Evolutionary conservation across 2,329 filamentous ascomycete genomes (phyloP), one percentile per base, ranked within the genome.

Genomic region (Furcasterigmium furcatum): DNA sequence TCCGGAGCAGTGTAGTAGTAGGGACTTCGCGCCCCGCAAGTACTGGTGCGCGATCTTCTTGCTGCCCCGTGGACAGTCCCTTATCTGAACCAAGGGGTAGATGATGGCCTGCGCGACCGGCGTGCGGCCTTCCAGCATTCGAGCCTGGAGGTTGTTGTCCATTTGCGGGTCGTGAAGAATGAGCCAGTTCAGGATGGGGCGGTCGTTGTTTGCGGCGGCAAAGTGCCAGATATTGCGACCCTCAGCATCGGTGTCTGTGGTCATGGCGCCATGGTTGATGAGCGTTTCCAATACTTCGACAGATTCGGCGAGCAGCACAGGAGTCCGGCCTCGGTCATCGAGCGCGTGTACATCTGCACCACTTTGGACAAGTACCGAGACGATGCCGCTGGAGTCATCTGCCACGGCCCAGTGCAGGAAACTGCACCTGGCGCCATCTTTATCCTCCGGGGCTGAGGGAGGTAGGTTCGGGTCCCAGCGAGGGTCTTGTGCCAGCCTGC

Each of bases 201-300:
- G 32, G 29, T 67, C 65, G 18, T 59, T 58, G 3, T 62, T 64
- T 8, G 60, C 59, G 1, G 65, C 66, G 3, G 58, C 59, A 10
- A 61, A 57, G 45, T 70, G 67, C 67, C 67, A 70, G 10, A 70
- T 59, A 22, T 58, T 70, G 22, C 60, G 58, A 1, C 62, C 63
- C 3, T 55, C 45, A 1, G 55, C 41, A 38, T 70, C 66, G 3
- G 46, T 49, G 4, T 59, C 58, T 5, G 54, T 57, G 2, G 65
- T 67, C 7, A 52, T 43, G 1, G 56, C 59, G 0, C 54, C 52
- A 16, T 62, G 45, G 9, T 47, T 22, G 13, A 66, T 52, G 2
- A 70, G 49, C 13, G 55, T 50, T 1, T 49, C 42, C 10, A 70
- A 47, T 5, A 58, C 53, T 2, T 42, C 22, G 0, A 51, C 43